Conservation (phyloP, 192 early-diverging fungal species). For the Podila verticillata region DNA sequence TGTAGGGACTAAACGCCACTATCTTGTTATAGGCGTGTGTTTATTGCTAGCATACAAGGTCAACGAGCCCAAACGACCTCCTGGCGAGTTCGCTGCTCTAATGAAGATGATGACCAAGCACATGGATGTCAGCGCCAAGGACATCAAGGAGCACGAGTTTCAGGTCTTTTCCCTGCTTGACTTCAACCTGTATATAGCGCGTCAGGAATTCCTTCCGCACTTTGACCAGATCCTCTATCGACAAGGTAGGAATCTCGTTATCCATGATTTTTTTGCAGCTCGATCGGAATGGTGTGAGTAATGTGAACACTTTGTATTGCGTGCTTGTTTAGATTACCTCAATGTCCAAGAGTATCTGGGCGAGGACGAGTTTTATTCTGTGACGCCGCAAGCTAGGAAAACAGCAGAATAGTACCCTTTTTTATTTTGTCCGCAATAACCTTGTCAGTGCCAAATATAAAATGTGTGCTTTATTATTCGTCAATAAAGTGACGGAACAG, state of each 20-base stretch:
- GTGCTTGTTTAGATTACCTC: slow-evolving; percentile 30
- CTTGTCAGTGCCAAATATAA: not conserved
- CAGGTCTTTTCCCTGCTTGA: slow-evolving; percentile 89
- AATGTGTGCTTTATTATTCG: not conserved
- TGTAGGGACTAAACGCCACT: slow-evolving; percentile 53
- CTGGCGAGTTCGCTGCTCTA: slow-evolving; percentile 64
- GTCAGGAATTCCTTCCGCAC: slow-evolving; percentile 92
- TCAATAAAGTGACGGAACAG: not conserved
- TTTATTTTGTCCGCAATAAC: not conserved
- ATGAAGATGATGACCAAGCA: slow-evolving; percentile 75
- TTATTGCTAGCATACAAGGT: slow-evolving; percentile 86
- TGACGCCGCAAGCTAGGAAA: slow-evolving; percentile 17
- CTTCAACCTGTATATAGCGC: slow-evolving; percentile 89
- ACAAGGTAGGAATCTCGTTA: slow-evolving; percentile 53
- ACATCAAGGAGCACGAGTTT: slow-evolving; percentile 91
- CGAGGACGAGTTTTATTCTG: slow-evolving; percentile 51
- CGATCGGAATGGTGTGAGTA: no score
- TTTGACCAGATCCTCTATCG: slow-evolving; percentile 83
- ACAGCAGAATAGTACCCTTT: slow-evolving; percentile 8
- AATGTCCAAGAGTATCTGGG: slow-evolving; percentile 53
- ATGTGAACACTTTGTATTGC: no score
- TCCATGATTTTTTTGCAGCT: not conserved
- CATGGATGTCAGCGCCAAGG: slow-evolving; percentile 78
- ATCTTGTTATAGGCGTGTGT: slow-evolving; percentile 76
- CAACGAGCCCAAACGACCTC: slow-evolving; percentile 83